Evolutionary conservation across 2,329 filamentous ascomycete species (phyloP).

Genomic region (Colletotrichum sp.): DNA sequence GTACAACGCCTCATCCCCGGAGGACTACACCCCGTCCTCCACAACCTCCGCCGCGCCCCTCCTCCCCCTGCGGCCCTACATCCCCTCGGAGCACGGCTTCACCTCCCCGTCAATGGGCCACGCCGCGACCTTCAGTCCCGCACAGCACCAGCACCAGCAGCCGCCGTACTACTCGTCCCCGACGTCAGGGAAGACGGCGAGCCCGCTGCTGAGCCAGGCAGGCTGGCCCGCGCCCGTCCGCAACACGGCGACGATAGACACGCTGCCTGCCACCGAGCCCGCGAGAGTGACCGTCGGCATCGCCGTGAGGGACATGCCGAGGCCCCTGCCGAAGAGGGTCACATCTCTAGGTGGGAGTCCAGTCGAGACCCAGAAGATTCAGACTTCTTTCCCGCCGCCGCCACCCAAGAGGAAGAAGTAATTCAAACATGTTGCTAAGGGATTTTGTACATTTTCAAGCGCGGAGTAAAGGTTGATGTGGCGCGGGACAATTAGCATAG

Average conservation of each 20-base stretch:
- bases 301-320: not conserved
- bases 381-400: conserved; percentile 44
- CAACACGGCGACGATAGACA: not conserved
- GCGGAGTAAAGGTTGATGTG: too few species aligned
- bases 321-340: conserved; percentile 13
- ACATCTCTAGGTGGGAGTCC: conserved; percentile 29
- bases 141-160: too few species aligned
- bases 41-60: conserved; percentile 39
- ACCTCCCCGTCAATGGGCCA: conserved; percentile 21
- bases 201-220: conserved; percentile 21
- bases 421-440: too few species aligned
- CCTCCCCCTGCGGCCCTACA: conserved; percentile 31
- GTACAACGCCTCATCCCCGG: conserved; percentile 14
- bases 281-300: not conserved
- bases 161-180: conserved; percentile 18
- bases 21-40: conserved; percentile 34
- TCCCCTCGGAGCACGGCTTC: conserved; percentile 32
- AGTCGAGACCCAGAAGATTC: conserved; percentile 38
- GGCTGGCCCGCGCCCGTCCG: conserved; percentile 17
- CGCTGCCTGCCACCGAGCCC: not conserved
- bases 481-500: too few species aligned
- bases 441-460: too few species aligned
- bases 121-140: not conserved
- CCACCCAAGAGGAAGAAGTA: too few species aligned
- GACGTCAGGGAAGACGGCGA: conserved; percentile 11